Evolutionary conservation across 495 filamentous ascomycete genomes (phyloP), one percentile per base, ranked within the genome.

Genomic region (Lasiosphaeriaceae sp.): DNA sequence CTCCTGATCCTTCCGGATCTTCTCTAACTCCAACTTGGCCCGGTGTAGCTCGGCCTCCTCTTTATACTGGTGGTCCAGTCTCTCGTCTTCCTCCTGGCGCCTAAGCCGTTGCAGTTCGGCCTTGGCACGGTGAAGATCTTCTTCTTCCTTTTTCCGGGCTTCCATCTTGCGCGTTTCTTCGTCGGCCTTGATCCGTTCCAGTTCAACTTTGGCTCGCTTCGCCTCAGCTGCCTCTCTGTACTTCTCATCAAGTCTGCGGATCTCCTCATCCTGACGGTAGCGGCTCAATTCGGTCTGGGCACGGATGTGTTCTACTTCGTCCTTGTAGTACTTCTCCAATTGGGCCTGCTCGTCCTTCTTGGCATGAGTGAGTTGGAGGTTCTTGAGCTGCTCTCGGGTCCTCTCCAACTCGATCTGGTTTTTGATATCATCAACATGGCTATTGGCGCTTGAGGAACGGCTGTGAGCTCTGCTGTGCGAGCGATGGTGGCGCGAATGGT

Each of bases 271-370:
- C 29, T 54, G 63, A 29, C 66, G 61, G 55, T 68, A 55, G 31
- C 54, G 60, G 11, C 50, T 55, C 9, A 70, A 55, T 44, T 70
- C 65, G 19, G 52, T 54, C 56, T 56, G 58, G 58, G 64, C 56
- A 21, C 67, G 62, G 3, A 65, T 59, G 11, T 65, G 57, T 44
- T 73, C 65, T 50, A 55, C 63, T 50, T 71, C 64, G 20, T 71
- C 67, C 24, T 61, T 53, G 56, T 71, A 64, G 41, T 53, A 54
- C 43, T 54, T 56, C 23, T 66, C 62, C 23, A 67, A 52, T 52
- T 77, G 73, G 16, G 73, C 70, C 58, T 86, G 73, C 34, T 74
- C 74, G 7, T 76, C 69, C 34, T 67, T 56, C 46, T 68, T 37
- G 26, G 51, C 23, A 53, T 57, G 60, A 17, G 57, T 51, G 24